phyloP scores from a whole-genome alignment of 352 stramenopile species.

The Pythium oligandrum region DNA sequence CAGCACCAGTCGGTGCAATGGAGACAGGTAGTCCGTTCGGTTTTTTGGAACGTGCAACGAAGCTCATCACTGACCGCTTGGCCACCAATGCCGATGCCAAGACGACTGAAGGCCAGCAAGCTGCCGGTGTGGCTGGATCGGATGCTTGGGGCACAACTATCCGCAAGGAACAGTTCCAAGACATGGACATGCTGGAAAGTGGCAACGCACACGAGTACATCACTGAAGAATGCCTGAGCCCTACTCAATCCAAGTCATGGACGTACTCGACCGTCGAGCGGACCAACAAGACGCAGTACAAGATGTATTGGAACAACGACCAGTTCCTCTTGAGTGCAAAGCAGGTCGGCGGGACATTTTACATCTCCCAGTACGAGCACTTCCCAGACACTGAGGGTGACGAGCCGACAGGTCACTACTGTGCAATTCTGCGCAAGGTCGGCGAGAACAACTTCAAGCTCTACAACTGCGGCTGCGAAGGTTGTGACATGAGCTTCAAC shows the following conservation, averaged over 20 bases:
- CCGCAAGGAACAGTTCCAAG: constrained; percentile 63
- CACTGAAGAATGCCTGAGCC: constrained; percentile 77
- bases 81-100: constrained; percentile 15
- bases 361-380: constrained; percentile 88
- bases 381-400: constrained; percentile 64
- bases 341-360: constrained; percentile 78
- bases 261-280: constrained; percentile 78
- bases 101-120: constrained; percentile 1
- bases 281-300: constrained; percentile 84
- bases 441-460: constrained; percentile 84
- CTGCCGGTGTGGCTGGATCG: constrained; percentile 11
- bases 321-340: constrained; percentile 82
- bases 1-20: constrained; percentile 13
- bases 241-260: constrained; percentile 71
- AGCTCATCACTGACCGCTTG: constrained; percentile 42
- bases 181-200: constrained; percentile 85
- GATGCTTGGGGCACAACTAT: constrained; percentile 61
- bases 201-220: constrained; percentile 78
- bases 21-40: constrained; percentile 24
- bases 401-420: constrained; percentile 65
- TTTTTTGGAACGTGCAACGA: constrained; percentile 58
- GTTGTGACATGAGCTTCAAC: constrained; percentile 80
- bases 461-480: constrained; percentile 83
- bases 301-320: constrained; percentile 86
- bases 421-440: constrained; percentile 65